These are phyloP conservation scores for Fraxinus paxiana DNA, from an alignment of 305 asterid genomes.

Conservation along the genomic window DNA sequence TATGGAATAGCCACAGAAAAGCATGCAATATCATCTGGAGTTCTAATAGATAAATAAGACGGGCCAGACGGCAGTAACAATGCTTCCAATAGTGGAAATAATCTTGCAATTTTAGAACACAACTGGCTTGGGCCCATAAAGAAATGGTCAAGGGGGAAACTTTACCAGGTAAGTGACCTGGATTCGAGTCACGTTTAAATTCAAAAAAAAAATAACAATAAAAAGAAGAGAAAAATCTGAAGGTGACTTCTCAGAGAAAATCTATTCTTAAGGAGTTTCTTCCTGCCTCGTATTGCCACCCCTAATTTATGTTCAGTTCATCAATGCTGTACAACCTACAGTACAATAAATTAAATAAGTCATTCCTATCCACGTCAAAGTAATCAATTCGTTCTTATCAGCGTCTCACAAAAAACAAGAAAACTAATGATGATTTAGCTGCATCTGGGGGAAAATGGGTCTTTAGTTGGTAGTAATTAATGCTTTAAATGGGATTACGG, in stretches of 20 bases:
- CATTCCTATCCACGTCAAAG: slow-evolving; percentile 28
- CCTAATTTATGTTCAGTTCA: slow-evolving; percentile 26
- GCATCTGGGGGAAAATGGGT: slow-evolving; percentile 26
- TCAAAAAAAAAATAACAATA: background rate
- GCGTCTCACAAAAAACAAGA: slow-evolving; percentile 17
- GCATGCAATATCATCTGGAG: background rate
- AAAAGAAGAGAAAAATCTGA: slow-evolving; percentile 11
- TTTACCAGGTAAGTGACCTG: background rate
- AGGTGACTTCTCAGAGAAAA: slow-evolving; percentile 5
- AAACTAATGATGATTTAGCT: slow-evolving; percentile 34
- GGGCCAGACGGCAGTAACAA: background rate
- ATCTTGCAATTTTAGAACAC: slow-evolving; percentile 1
- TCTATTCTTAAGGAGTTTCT: background rate
- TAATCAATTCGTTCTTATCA: slow-evolving; percentile 33
- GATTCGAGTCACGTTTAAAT: background rate
- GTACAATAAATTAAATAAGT: slow-evolving; percentile 19
- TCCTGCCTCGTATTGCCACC: slow-evolving; percentile 15
- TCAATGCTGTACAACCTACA: slow-evolving; percentile 6
- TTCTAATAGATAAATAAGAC: slow-evolving; percentile 4
- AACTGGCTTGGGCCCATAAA: background rate
- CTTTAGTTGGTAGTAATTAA: slow-evolving; percentile 40
- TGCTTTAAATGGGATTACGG: background rate
- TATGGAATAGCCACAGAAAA: slow-evolving; percentile 5
- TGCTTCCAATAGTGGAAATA: background rate
- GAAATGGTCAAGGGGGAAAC: background rate